Percentiles rank a stretch among this genome's conserved stretches.
Evolutionary conservation across 768 basidiomycete species (phyloP).

Genomic region (Dacryopinax spathularia): DNA sequence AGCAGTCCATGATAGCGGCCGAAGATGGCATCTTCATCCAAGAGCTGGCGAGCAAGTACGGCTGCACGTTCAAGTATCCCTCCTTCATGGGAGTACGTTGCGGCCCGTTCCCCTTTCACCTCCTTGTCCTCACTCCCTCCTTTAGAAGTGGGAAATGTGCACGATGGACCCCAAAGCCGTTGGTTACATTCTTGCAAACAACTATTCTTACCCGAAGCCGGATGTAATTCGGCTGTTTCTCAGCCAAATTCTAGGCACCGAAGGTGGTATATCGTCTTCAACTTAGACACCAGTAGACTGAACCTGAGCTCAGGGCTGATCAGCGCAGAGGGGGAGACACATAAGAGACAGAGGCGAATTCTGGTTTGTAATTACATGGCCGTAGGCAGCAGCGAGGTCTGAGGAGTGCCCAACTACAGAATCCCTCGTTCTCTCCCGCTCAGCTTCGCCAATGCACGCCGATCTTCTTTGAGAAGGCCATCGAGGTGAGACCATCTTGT

Average conservation of each 20-base stretch:
- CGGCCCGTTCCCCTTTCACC: not conserved
- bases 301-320: not conserved
- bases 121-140: not conserved
- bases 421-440: conserved; percentile 49
- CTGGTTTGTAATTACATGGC: not conserved
- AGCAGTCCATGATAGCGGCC: not conserved
- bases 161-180: not conserved
- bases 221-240: not conserved
- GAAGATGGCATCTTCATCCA: not conserved
- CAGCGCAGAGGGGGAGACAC: not conserved
- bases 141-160: not conserved
- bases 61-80: not conserved
- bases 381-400: no score
- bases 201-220: not conserved
- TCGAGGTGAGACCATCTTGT: conserved; percentile 27
- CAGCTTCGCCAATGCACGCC: conserved; percentile 45
- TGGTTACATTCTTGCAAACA: not conserved
- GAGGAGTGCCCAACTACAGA: conserved; percentile 29
- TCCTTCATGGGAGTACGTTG: not conserved
- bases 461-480: conserved; percentile 43
- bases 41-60: not conserved
- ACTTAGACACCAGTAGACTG: not conserved
- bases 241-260: not conserved
- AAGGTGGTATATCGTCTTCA: not conserved
- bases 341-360: not conserved